Conservation (phyloP, 2,329 filamentous ascomycete species). For the Dactylellina sp. region DNA sequence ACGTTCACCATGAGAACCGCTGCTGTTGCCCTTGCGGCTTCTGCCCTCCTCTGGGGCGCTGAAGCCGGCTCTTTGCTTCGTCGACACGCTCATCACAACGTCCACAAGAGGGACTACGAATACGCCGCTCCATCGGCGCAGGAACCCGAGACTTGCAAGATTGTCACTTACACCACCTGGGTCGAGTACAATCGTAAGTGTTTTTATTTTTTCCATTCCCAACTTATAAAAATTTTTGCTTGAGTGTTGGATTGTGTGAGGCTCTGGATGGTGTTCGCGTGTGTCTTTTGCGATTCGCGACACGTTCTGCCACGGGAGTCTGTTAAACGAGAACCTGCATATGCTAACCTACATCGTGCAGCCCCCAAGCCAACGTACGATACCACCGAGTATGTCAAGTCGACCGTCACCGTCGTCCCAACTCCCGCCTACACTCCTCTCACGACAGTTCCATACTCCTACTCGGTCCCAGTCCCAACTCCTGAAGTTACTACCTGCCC, state of each 20-base stretch:
- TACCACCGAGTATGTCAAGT: conserved; percentile 55
- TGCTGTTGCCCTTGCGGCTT: conserved; percentile 55
- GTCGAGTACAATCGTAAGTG: conserved; percentile 55
- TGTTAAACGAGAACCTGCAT: not conserved
- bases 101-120: conserved; percentile 53
- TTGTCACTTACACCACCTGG: conserved; percentile 56
- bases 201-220: not conserved
- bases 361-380: conserved; percentile 56
- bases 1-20: conserved; percentile 39
- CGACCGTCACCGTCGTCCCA: conserved; percentile 48
- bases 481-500: conserved; percentile 69
- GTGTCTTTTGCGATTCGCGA: not conserved
- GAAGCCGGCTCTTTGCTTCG: conserved; percentile 55
- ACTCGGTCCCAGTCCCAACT: conserved; percentile 64
- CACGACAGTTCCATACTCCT: conserved; percentile 57
- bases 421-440: conserved; percentile 47
- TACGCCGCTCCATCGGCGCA: conserved; percentile 52
- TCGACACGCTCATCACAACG: conserved; percentile 54
- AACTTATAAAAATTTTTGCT: not conserved
- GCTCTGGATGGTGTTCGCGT: too few relatives aligned
- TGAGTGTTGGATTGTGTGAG: too few relatives aligned
- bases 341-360: not conserved
- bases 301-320: not conserved
- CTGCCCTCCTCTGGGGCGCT: conserved; percentile 48
- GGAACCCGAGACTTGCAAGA: conserved; percentile 55